Base-by-base conservation (phyloP, 345 rosid genomes). In the Microthlaspi erraticum region DNA sequence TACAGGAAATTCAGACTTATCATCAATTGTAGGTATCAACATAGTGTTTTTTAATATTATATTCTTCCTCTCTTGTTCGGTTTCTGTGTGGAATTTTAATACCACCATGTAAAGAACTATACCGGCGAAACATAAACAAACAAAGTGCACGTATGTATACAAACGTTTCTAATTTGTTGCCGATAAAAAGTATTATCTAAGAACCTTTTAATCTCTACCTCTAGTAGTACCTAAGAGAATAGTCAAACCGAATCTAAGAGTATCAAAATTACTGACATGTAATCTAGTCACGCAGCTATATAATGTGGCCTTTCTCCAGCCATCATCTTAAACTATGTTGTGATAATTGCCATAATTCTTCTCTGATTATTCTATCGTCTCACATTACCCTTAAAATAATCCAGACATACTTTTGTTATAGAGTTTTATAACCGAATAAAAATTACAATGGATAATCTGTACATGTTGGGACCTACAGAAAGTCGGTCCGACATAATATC, bases 251-350 rank as follows among this genome's bases (percentile, higher is more conserved):
- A 74, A 60, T 68, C 26, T 23, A 62, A 29, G 50, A 60, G 42
- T 63, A 74, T 33, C 62, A 68, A 67, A 51, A 43, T 50, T 60
- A 44, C 73, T 67, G 73, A 74, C 73, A 60, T 52, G 64, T 68
- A 53, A 60, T 68, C 74, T 68, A 74, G 78, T 74, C 73, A 67
- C 39, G 29, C 57, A 36, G 62, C 63, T 67, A 60, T 38, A 46
- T 38, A 46, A 46, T 13, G 56, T 74, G 78, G 68, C 72, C 32
- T 58, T 33, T 51, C 61, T 58, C 45, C 31, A 56, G 43, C 65
- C 77, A 46, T 34, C n/a, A 58, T 49, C 50, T 73, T 58, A 56
- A 57, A 56, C 17, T 65, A 65, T 48, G 12, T 57, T 54, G 10
- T 73, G 36, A 66, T 42, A 41, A 58, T 19, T 33, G 39, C 58